Percentiles rank a stretch among this genome's conserved stretches.
Evolutionary conservation across 2,329 filamentous ascomycete genomes (phyloP).

Genomic region (Knufia fluminis): DNA sequence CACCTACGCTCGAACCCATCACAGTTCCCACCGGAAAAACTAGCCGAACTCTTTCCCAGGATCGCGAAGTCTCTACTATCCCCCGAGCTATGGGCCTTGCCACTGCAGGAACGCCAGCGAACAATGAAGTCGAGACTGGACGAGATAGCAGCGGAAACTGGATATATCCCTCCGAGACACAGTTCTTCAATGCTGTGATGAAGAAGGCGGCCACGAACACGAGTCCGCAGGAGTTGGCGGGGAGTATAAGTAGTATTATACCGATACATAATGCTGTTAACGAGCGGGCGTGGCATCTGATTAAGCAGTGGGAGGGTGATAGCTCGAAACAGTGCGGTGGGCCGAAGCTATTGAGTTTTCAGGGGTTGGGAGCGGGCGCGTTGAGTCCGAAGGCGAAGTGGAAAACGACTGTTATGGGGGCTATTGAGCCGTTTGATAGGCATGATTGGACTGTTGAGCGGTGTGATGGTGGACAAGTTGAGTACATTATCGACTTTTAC

Average conservation of each 20-base stretch:
- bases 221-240: slow-evolving; percentile 37
- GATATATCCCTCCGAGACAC: slow-evolving; percentile 93
- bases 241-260: slow-evolving; percentile 59
- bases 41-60: slow-evolving; percentile 46
- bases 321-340: slow-evolving; percentile 61
- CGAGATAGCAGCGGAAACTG: slow-evolving; percentile 73
- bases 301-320: slow-evolving; percentile 69
- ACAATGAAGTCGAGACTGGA: slow-evolving; percentile 70
- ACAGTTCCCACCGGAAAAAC: slow-evolving; percentile 17
- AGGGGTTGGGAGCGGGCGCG: slow-evolving; percentile 47
- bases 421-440: slow-evolving; percentile 82
- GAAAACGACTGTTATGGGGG: slow-evolving; percentile 60
- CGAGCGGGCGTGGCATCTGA: slow-evolving; percentile 89
- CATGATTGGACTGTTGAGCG: slow-evolving; percentile 97
- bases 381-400: slow-evolving; percentile 76
- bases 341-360: slow-evolving; percentile 74
- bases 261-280: slow-evolving; percentile 99
- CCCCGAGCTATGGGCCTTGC: slow-evolving; percentile 45
- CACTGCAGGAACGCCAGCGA: slow-evolving; percentile 36
- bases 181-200: slow-evolving; percentile 97
- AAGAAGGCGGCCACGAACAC: slow-evolving; percentile 61
- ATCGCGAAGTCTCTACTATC: slow-evolving; percentile 71
- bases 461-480: slow-evolving; percentile 63
- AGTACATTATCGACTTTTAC: slow-evolving; percentile 98
- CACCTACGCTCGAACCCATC: slow-evolving; percentile 16